Conservation (phyloP, 1,139 yeast species). For the Blastobotrys proliferans region DNA sequence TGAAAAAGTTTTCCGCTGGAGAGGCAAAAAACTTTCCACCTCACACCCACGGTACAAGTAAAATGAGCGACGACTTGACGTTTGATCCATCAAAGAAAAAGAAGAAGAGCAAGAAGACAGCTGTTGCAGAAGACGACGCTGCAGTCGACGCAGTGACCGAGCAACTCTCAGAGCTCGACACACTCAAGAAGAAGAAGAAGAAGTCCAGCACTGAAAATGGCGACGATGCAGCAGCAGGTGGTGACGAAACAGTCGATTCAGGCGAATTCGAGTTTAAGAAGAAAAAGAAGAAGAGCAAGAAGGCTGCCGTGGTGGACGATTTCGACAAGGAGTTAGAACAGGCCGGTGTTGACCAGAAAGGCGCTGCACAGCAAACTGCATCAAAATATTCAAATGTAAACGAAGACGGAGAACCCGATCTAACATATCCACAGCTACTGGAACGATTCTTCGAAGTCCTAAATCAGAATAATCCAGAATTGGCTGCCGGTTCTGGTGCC, state of each 20-base stretch:
- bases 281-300: constrained; percentile 80
- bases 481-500: constrained; percentile 92
- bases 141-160: constrained; percentile 39
- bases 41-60: not conserved
- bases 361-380: constrained; percentile 23
- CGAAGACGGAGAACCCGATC: constrained; percentile 46
- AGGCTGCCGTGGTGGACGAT: constrained; percentile 58
- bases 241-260: constrained; percentile 46
- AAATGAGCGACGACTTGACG: constrained; percentile 13
- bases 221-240: constrained; percentile 41
- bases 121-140: constrained; percentile 30
- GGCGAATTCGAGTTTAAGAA: constrained; percentile 59
- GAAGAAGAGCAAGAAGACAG: constrained; percentile 78
- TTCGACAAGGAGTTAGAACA: constrained; percentile 87
- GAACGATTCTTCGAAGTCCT: constrained; percentile 80
- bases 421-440: constrained; percentile 74
- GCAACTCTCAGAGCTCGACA: constrained; percentile 42
- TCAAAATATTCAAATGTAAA: constrained; percentile 26
- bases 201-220: constrained; percentile 41
- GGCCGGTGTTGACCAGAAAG: constrained; percentile 64
- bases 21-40: too few relatives aligned
- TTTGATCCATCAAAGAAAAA: constrained; percentile 35
- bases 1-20: too few relatives aligned
- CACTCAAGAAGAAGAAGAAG: constrained; percentile 50
- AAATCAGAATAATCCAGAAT: constrained; percentile 92